Percentiles rank a stretch among this genome's conserved stretches.
Evolutionary conservation across 129 eudicot genomes (phyloP).

Genomic region (Flaveria brownii): DNA sequence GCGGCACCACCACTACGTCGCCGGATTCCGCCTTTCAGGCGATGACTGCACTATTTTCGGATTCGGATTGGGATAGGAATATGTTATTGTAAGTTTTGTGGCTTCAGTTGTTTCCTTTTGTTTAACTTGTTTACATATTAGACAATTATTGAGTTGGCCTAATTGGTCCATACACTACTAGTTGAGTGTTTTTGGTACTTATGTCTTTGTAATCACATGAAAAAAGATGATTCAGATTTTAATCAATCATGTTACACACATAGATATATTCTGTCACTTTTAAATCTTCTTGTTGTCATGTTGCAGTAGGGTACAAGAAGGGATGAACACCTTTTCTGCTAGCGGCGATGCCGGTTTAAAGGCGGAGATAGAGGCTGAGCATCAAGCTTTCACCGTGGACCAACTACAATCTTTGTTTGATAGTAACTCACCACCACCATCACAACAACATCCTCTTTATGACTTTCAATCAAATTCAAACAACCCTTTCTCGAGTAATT

Average conservation of each 20-base stretch:
- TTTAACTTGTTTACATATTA: slow-evolving; percentile 15
- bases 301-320: slow-evolving; percentile 32
- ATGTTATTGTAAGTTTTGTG: slow-evolving; percentile 32
- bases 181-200: slow-evolving; percentile 27
- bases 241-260: slow-evolving; percentile 26
- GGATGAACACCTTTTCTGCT: slow-evolving; percentile 18
- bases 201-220: slow-evolving; percentile 31
- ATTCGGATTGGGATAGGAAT: slow-evolving; percentile 22
- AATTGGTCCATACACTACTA: slow-evolving; percentile 34
- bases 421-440: slow-evolving; percentile 29
- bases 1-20: slow-evolving; percentile 6
- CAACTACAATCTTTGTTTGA: slow-evolving; percentile 47
- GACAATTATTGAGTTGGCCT: slow-evolving; percentile 8
- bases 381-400: slow-evolving; percentile 22
- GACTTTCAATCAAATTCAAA: slow-evolving; percentile 9
- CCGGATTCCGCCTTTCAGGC: slow-evolving; percentile 25
- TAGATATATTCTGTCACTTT: slow-evolving; percentile 23
- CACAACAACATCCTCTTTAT: slow-evolving; percentile 13
- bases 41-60: slow-evolving; percentile 5
- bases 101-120: slow-evolving; percentile 16
- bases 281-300: slow-evolving; percentile 32
- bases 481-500: slow-evolving; percentile 31
- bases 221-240: slow-evolving; percentile 28
- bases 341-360: slow-evolving; percentile 23
- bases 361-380: slow-evolving; percentile 15